phyloP scores from a whole-genome alignment of 331 rosid genomes.

The Prunus yedoensis region DNA sequence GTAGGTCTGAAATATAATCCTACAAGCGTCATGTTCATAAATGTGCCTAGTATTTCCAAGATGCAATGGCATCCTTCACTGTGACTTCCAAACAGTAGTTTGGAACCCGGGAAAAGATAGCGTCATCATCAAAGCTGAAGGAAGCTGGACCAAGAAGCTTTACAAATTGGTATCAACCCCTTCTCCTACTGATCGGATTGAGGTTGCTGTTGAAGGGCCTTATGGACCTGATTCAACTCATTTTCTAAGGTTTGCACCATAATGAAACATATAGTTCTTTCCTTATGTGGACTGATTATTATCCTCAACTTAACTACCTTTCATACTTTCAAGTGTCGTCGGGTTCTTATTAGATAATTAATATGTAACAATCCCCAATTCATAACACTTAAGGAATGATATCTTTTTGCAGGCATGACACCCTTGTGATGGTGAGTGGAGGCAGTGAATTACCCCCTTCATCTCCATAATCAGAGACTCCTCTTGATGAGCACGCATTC shows the following conservation, averaged over 20 bases:
- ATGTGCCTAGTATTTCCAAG: conserved; percentile 65
- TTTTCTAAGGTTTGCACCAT: conserved; percentile 42
- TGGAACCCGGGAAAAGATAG: conserved; percentile 54
- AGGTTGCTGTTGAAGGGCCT: conserved; percentile 71
- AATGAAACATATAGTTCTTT: neutral
- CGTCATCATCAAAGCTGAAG: conserved; percentile 56
- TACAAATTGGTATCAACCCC: conserved; percentile 47
- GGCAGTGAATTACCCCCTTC: conserved; percentile 82
- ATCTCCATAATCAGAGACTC: conserved; percentile 64
- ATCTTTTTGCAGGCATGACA: conserved; percentile 42
- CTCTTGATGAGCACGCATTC: conserved; percentile 30
- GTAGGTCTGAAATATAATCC: conserved; percentile 54
- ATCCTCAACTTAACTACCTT: neutral
- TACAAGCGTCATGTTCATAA: conserved; percentile 60
- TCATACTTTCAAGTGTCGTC: neutral
- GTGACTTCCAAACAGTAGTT: conserved; percentile 52
- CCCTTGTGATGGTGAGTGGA: conserved; percentile 72
- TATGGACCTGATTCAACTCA: conserved; percentile 61
- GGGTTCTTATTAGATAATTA: too few relatives aligned
- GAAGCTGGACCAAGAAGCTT: conserved; percentile 60
- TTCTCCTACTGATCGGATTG: conserved; percentile 34
- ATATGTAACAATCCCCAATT: too few relatives aligned
- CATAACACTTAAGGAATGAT: too few relatives aligned
- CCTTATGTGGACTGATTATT: neutral
- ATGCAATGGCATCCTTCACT: conserved; percentile 86